Evolutionary conservation across 202 grass and related monocot species (phyloP).

Genomic region (Dendrocalamus latiflorus): DNA sequence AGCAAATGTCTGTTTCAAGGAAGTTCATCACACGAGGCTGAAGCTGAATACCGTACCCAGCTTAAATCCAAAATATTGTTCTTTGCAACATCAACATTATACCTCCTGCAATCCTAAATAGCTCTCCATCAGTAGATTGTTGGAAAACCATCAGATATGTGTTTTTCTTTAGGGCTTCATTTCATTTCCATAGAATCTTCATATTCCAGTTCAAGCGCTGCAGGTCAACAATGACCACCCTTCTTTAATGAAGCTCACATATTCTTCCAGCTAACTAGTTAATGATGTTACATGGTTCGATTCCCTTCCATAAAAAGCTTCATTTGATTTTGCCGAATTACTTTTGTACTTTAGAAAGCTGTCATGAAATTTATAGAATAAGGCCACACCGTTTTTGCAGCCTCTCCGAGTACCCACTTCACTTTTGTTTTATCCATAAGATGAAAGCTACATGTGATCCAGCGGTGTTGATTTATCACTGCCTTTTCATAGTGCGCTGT

Average conservation of each 20-base stretch:
- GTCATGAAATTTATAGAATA: not conserved
- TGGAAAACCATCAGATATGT: not conserved
- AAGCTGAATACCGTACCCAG: not conserved
- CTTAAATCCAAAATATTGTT: not conserved
- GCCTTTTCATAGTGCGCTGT: not conserved
- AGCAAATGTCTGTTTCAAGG: not conserved
- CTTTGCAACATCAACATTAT: not conserved
- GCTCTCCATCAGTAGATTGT: not conserved
- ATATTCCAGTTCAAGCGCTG: not conserved
- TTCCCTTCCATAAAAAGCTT: not conserved
- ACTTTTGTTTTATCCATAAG: not conserved
- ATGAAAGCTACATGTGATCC: not conserved
- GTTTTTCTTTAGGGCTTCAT: not conserved
- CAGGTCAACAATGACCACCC: not conserved
- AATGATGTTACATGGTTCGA: not conserved
- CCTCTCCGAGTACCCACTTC: not conserved
- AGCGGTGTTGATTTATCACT: not conserved
- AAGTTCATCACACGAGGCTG: not conserved
- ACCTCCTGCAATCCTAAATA: not conserved
- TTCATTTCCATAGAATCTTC: not conserved
- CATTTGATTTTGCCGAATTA: not conserved
- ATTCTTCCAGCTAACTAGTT: not conserved
- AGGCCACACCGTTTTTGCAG: not conserved
- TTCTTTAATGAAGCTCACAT: not conserved
- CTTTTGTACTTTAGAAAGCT: not conserved